phyloP scores from a whole-genome alignment of 371 early-diverging fungal genomes.

The Fennellomyces sp. region DNA sequence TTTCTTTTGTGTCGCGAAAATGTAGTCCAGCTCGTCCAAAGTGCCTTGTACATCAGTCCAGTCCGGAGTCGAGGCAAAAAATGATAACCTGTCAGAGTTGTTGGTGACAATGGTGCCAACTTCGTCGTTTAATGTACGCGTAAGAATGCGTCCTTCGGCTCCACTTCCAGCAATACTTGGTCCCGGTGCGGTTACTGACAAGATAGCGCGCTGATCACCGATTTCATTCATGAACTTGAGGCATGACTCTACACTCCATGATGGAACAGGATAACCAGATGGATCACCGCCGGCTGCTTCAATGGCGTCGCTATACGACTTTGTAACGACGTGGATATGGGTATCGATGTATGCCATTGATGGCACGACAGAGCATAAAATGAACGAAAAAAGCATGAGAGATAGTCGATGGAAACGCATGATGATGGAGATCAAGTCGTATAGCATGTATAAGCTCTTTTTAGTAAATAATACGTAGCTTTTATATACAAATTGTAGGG shows the following conservation, averaged over 20 bases:
- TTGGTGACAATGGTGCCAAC: neutral
- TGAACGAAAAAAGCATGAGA: too few relatives aligned
- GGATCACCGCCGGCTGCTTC: conserved; percentile 14
- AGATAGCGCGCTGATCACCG: neutral
- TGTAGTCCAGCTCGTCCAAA: conserved; percentile 10
- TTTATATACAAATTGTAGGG: too few relatives aligned
- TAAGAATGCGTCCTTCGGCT: neutral
- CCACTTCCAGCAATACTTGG: neutral
- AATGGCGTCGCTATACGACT: neutral
- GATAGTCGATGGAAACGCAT: too few relatives aligned
- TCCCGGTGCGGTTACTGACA: conserved; percentile 11
- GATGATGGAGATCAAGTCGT: too few relatives aligned
- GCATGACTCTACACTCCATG: conserved; percentile 3
- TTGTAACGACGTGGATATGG: conserved; percentile 9
- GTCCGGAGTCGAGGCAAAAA: conserved; percentile 10
- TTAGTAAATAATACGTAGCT: too few relatives aligned
- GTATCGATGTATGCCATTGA: conserved; percentile 10
- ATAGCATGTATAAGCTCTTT: too few relatives aligned
- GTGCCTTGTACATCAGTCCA: conserved; percentile 11
- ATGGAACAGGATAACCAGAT: conserved; percentile 5
- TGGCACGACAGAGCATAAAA: too few relatives aligned
- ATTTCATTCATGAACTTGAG: conserved; percentile 5
- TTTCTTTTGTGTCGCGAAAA: conserved; percentile 3
- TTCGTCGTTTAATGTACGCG: neutral
- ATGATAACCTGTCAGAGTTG: neutral